A percentile compares a stretch with the other conserved stretches of the same genome.
These are phyloP conservation scores for Vitis hybrid DNA, from an alignment of 177 flowering plant species.

Conservation along the genomic window DNA sequence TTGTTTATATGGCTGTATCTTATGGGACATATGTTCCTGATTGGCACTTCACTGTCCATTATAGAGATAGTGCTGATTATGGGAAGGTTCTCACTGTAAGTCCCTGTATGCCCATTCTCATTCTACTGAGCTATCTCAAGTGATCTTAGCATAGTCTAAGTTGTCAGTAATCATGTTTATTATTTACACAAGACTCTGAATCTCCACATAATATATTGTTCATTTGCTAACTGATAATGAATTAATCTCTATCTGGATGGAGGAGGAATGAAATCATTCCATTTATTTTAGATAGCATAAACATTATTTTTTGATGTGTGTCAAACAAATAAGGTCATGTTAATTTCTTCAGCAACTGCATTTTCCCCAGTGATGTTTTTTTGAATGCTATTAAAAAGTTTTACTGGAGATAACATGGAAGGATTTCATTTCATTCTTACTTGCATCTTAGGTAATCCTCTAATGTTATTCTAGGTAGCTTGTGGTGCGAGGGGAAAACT, in stretches of 20 bases:
- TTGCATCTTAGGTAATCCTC: neutral
- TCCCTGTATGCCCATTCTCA: neutral
- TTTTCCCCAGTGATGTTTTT: too few species aligned
- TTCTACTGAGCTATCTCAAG: neutral
- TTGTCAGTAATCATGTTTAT: neutral
- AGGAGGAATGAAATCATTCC: too few species aligned
- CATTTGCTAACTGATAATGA: too few species aligned
- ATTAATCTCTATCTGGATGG: too few species aligned
- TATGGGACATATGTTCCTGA: conserved; percentile 84
- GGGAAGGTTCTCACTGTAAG: conserved; percentile 70
- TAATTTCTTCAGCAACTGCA: too few species aligned
- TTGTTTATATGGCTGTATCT: conserved; percentile 54
- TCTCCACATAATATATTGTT: too few species aligned
- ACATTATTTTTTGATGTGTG: too few species aligned
- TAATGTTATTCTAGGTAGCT: conserved; percentile 39
- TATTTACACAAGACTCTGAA: neutral
- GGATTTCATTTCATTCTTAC: neutral
- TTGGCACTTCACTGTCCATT: conserved; percentile 68
- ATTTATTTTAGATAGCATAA: too few species aligned
- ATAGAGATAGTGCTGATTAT: conserved; percentile 43
- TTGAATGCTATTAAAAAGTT: neutral
- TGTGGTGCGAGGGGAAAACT: conserved; percentile 82
- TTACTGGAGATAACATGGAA: neutral
- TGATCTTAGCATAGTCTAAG: neutral
- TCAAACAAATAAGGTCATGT: too few species aligned